Base-by-base conservation (phyloP, 441 rosid species). In the Arabidopsis lyrata region DNA sequence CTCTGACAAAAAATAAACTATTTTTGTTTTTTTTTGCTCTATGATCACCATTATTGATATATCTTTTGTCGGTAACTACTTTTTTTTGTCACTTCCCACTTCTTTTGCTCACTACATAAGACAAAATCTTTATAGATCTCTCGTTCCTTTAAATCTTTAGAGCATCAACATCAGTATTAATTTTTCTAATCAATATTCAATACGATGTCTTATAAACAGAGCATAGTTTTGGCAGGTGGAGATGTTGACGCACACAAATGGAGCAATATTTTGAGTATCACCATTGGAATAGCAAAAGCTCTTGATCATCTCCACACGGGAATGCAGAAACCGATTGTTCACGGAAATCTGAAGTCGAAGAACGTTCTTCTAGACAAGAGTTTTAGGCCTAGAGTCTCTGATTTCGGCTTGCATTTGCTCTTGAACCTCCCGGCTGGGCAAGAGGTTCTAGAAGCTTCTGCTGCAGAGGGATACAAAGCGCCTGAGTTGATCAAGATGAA, bases 401-500 rank as follows among this genome's bases (percentile, higher is more conserved):
- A 95, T 72, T 88, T 80, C 24, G 89, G 97, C 14, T 67, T 90
- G 36, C 87, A 88, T 78, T 74, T 90, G 58, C 90, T 92, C 67
- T 77, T 95, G 80, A 90, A 88, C 66, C 86, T 83, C 8, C 59
- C 86, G 2, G 80, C 92, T 52, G 92, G 81, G 32, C 97, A 92
- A 75, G 90, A 89, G 83, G 81, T 90, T 85, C 86, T 92, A 1
- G 97, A 95, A 59, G 81, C 83, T 39, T 85, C 83, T 9, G 90
- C 93, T 16, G 83, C 81, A 12, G 83, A 92, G 80, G 99, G 97
- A 6, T 95, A 92, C 68, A 95, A 85, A 80, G 93, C 99, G 18
- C 97, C 97, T 12, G 97, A 95, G 80, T 85, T 95, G 61, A 86
- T 89, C 64, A 90, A 95, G 80, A 88, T 92, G 90, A 89, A 82